These are phyloP conservation scores for Beta macrorhiza DNA, from an alignment of 179 eudicot species.

Conservation along the genomic window DNA sequence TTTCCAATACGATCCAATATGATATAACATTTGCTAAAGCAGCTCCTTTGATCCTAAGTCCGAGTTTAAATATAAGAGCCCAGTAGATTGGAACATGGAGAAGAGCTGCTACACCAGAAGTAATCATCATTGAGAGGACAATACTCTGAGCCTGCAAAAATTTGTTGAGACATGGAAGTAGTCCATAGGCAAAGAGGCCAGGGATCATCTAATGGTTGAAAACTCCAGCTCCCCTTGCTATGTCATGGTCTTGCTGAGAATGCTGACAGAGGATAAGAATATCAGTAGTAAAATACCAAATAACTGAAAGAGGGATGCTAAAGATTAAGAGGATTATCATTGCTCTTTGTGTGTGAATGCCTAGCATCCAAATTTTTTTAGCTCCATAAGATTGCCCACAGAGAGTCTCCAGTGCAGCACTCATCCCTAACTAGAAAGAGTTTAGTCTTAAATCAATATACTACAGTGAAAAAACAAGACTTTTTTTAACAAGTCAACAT, in stretches of 20 bases:
- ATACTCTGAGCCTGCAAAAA: constrained; percentile 43
- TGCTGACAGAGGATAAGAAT: constrained; percentile 29
- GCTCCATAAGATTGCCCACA: constrained; percentile 55
- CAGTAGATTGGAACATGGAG: constrained; percentile 37
- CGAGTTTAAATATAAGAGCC: constrained; percentile 32
- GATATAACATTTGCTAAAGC: constrained; percentile 39
- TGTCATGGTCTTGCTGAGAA: constrained; percentile 37
- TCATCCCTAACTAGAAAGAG: constrained; percentile 37
- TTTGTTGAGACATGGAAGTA: constrained; percentile 41
- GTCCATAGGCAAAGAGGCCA: constrained; percentile 30
- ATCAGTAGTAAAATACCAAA: constrained; percentile 35
- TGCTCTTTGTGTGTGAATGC: constrained; percentile 42
- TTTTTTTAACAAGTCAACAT: too few species aligned
- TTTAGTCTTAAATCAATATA: too few species aligned
- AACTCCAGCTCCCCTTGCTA: constrained; percentile 38
- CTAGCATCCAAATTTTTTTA: constrained; percentile 36
- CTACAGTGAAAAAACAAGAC: too few species aligned
- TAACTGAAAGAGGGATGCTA: constrained; percentile 34
- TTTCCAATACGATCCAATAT: constrained; percentile 13
- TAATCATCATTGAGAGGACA: constrained; percentile 38
- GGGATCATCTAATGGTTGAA: constrained; percentile 51
- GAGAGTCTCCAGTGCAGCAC: constrained; percentile 45
- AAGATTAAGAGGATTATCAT: constrained; percentile 31
- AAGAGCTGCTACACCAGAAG: constrained; percentile 26
- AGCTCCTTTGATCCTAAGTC: constrained; percentile 45